Base-by-base conservation (phyloP, 2,329 filamentous ascomycete species). In the Penicillium corylophilum region DNA sequence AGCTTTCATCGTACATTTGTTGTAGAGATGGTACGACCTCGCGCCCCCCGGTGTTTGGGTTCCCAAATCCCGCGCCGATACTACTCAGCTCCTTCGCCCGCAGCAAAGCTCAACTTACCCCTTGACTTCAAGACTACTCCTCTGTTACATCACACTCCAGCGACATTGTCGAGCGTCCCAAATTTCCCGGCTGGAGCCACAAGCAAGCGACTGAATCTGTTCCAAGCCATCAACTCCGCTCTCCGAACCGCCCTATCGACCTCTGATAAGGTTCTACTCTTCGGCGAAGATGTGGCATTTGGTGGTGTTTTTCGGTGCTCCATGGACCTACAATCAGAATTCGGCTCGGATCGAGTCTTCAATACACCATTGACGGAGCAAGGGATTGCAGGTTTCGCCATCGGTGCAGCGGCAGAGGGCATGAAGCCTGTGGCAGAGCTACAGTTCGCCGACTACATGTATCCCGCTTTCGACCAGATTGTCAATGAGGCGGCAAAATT, bases 231-330 rank as follows among this genome's bases (percentile, higher is more conserved):
- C 77, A 97, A 97, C 70, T 86, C 93, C 59, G 92, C 93, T 10
- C 80, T 99, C 20, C 83, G 88, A 20, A 89, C 87, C 53, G 90
- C 93, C 22, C 80, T 99, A 24, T 83, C 87, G 15, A 83, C 87
- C 31, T 92, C 96, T 64, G 90, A 95, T 58, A 85, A 87, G 16
- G 90, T 96, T 20, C 77, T 97, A 50, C 81, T 99, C 9, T 99
- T 99, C 65, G 94, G 94, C 38, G 94, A 99, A 73, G 94, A 99
- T 68, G 91, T 99, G 7, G 90, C 94, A 13, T 99, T 99, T 64
- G 94, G 94, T 38, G 94, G 94, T 48, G 94, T 99, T 15, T 99
- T 99, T 68, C 83, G 94, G 50, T 96, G 91, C 74, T 93, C 90
- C 28, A 93, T 94, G 85, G 90, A 92, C 63, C 80, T 99, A 15